A percentile compares a stretch with the other conserved stretches of the same genome.
Evolutionary conservation across 2,329 filamentous ascomycete species (phyloP).

Genomic region (Trichoderma polysporum): DNA sequence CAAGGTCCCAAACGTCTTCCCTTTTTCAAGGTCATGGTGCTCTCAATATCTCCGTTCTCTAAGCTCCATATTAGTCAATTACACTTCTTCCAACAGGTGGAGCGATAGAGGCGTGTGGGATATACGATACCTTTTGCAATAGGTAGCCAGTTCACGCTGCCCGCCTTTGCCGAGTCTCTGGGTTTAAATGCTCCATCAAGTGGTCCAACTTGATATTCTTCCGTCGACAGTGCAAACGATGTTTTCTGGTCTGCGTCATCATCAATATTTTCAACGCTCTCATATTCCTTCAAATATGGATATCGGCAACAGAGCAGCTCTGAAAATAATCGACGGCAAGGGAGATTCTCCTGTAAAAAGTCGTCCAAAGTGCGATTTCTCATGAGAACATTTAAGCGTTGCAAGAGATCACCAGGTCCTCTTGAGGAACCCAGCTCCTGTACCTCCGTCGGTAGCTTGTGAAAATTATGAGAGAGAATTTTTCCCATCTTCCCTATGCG

Average conservation of each 20-base stretch:
- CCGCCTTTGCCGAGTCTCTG: not conserved
- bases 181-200: not conserved
- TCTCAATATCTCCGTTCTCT: not conserved
- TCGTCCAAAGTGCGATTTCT: constrained; percentile 23
- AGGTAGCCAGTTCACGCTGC: not conserved
- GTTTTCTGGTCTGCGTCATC: not conserved
- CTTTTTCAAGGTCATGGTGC: not conserved
- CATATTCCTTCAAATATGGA: constrained; percentile 15
- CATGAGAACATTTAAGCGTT: constrained; percentile 22
- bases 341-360: constrained; percentile 24
- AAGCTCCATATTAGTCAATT: not conserved
- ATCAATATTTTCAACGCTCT: not conserved
- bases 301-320: constrained; percentile 28
- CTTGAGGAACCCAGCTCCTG: not conserved
- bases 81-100: not conserved
- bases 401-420: not conserved
- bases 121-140: not conserved
- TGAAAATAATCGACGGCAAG: constrained; percentile 19
- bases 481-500: not conserved
- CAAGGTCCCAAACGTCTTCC: not conserved
- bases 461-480: not conserved
- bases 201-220: not conserved
- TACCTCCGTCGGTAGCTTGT: not conserved
- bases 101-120: not conserved
- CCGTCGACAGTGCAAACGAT: not conserved